Percentiles rank a stretch among this genome's conserved stretches.
These are phyloP conservation scores for Gossypium schwendimanii DNA, from an alignment of 441 rosid genomes.

Conservation along the genomic window DNA sequence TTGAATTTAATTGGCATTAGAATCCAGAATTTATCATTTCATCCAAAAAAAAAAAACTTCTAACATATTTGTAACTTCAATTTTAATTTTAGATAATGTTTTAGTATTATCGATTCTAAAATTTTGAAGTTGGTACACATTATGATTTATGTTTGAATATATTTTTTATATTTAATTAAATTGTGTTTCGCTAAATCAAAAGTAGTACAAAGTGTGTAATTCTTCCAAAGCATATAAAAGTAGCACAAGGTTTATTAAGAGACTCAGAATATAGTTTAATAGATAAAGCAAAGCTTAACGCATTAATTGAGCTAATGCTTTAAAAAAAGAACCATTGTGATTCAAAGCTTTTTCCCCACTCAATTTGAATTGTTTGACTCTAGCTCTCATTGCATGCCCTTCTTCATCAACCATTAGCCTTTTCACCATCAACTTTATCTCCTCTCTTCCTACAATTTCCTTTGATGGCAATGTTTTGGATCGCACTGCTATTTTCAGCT, in stretches of 20 bases:
- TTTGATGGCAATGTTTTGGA: neutral
- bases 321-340: constrained; percentile 30
- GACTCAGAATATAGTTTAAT: neutral
- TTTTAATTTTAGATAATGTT: too few relatives aligned
- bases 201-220: neutral
- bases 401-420: constrained; percentile 25
- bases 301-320: constrained; percentile 11
- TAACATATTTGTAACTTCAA: too few relatives aligned
- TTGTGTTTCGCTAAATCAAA: neutral
- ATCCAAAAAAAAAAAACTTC: too few relatives aligned
- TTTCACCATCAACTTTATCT: constrained; percentile 31
- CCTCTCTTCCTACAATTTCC: constrained; percentile 29
- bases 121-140: too few relatives aligned
- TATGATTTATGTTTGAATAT: too few relatives aligned
- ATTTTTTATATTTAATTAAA: too few relatives aligned
- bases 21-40: too few relatives aligned
- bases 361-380: constrained; percentile 23
- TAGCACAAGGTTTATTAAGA: neutral
- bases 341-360: constrained; percentile 26
- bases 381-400: constrained; percentile 24
- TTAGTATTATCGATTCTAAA: too few relatives aligned
- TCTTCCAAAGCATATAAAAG: neutral
- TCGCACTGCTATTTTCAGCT: constrained; percentile 2
- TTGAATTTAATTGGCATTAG: too few relatives aligned
- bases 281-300: neutral